phyloP scores from a whole-genome alignment of 2,329 filamentous ascomycete species.

The Microcyclosporella mali region DNA sequence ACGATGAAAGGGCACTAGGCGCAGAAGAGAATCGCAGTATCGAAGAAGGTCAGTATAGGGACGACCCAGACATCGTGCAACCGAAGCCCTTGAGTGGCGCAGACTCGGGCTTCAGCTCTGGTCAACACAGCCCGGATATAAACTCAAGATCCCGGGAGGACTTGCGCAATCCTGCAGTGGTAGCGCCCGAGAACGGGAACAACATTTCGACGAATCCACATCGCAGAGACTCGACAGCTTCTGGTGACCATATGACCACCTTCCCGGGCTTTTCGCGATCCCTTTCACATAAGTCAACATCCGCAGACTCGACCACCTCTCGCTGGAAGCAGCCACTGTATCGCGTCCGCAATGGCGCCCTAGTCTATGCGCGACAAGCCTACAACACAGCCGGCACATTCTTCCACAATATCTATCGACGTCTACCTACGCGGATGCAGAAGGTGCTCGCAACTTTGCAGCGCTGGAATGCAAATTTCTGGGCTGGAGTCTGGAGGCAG shows the following conservation, averaged over 20 bases:
- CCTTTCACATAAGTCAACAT: constrained; percentile 13
- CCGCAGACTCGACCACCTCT: constrained; percentile 7
- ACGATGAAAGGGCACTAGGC: constrained; percentile 58
- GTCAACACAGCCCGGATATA: constrained; percentile 39
- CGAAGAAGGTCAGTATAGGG: constrained; percentile 51
- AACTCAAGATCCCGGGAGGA: constrained; percentile 19
- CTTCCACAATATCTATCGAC: constrained; percentile 38
- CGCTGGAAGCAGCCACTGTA: constrained; percentile 25
- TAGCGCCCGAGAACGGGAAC: constrained; percentile 47
- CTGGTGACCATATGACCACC: constrained; percentile 50
- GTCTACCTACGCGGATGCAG: constrained; percentile 50
- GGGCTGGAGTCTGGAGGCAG: constrained; percentile 73
- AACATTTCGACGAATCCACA: constrained; percentile 34
- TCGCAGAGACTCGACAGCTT: constrained; percentile 15
- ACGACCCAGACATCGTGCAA: constrained; percentile 40
- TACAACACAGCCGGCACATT: constrained; percentile 27
- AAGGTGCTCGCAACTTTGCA: constrained; percentile 41
- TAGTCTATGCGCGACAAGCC: constrained; percentile 22
- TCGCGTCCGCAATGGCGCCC: constrained; percentile 12
- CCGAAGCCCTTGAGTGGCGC: constrained; percentile 11
- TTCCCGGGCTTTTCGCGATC: constrained; percentile 32
- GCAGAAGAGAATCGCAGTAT: constrained; percentile 34
- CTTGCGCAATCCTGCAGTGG: constrained; percentile 22
- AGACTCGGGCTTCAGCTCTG: constrained; percentile 44
- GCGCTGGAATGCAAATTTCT: constrained; percentile 45